Percentiles rank a stretch among this genome's conserved stretches.
Evolutionary conservation across 768 basidiomycete genomes (phyloP).

Genomic region (Filobasidium floriforme): DNA sequence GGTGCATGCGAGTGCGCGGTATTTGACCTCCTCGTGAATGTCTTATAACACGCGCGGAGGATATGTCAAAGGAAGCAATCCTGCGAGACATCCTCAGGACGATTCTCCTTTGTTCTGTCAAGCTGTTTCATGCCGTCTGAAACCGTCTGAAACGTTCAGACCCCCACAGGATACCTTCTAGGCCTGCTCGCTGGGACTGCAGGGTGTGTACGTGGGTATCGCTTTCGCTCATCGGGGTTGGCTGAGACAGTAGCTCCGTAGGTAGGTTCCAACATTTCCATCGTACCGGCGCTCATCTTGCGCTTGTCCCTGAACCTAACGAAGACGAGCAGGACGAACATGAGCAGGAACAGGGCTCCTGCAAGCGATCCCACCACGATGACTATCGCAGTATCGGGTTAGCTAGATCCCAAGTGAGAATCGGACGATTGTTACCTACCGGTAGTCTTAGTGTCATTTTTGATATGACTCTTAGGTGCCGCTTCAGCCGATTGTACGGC

Average conservation of each 20-base stretch:
- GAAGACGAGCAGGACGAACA: background rate
- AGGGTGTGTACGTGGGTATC: background rate
- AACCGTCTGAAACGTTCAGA: no score
- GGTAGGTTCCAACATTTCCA: background rate
- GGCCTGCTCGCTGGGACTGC: no score
- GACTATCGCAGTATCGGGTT: background rate
- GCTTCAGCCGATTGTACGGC: background rate
- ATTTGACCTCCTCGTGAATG: no score
- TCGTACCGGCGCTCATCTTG: slow-evolving; percentile 3
- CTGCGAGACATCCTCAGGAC: no score
- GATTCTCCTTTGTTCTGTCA: no score
- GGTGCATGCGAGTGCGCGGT: no score
- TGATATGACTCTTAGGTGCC: background rate
- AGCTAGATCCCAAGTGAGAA: background rate
- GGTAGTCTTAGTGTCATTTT: background rate
- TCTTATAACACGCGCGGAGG: no score
- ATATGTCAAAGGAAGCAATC: no score
- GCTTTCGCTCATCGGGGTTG: background rate
- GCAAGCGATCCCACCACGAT: slow-evolving; percentile 1
- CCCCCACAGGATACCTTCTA: no score
- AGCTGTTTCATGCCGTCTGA: no score
- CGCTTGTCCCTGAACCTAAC: background rate
- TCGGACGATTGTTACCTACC: background rate
- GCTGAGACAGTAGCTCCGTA: background rate
- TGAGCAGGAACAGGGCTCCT: background rate